Conservation (phyloP, 2,329 filamentous ascomycete species). For the Ceratocystis lukuohia region DNA sequence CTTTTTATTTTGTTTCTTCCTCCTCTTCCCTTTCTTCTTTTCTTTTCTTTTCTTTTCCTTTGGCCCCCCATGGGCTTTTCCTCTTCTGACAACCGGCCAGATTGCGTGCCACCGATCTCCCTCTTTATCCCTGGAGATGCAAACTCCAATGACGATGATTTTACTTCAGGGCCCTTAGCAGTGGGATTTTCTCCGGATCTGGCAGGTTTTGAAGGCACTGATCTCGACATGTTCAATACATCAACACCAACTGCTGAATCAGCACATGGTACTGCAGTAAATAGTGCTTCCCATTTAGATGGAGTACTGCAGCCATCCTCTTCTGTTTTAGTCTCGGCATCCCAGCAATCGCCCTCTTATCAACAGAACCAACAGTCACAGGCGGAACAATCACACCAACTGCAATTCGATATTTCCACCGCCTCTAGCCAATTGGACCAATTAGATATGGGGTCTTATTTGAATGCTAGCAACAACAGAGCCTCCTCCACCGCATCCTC, state of each 20-base stretch:
- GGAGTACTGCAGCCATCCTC: slow-evolving; percentile 1
- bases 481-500: neutral
- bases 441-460: slow-evolving; percentile 2
- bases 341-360: slow-evolving; percentile 6
- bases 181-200: slow-evolving; percentile 13
- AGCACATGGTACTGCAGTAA: neutral
- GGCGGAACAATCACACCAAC: neutral
- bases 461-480: neutral
- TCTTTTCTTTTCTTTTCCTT: neutral
- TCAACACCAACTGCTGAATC: neutral
- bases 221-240: slow-evolving; percentile 1
- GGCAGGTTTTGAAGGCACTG: slow-evolving; percentile 5
- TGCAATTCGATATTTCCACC: slow-evolving; percentile 5
- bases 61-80: slow-evolving; percentile 17
- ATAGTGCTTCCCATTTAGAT: neutral
- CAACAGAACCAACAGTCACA: neutral
- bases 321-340: neutral
- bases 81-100: slow-evolving; percentile 14
- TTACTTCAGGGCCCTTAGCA: slow-evolving; percentile 12
- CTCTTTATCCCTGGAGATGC: neutral
- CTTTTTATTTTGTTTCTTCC: neutral
- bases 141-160: slow-evolving; percentile 5
- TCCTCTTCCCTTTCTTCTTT: neutral
- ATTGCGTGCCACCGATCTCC: slow-evolving; percentile 13
- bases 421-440: neutral